Base-by-base conservation (phyloP, 805 yeast genomes). In the Yamadazyma ubonensis region DNA sequence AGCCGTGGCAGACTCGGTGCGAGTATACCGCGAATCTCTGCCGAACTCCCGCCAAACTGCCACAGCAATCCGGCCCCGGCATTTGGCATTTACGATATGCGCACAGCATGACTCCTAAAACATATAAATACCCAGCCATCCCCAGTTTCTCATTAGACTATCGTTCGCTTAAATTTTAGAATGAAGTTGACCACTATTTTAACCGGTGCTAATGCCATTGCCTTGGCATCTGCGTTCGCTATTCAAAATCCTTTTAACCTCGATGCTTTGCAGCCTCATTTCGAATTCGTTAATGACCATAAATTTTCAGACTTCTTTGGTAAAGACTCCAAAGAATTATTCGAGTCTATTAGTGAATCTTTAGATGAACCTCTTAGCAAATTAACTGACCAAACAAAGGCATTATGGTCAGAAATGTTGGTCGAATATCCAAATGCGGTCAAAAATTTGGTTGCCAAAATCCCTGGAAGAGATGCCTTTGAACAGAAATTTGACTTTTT, bases 381-480 rank as follows among this genome's bases (percentile, higher is more conserved):
- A 11, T 50, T 81, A 32, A 67, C 83, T 12, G 55, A 63, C 4
- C 79, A 73, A 9, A 59, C 81, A 36, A 72, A 75, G 54, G 44
- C 57, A 18, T 54, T 75, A 22, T 83, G 90, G 90, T 53, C 74
- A 19, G 88, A 83, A 29, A 75, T 83, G 79, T 65, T 82, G 27
- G 41, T 70, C 52, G 61, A 66, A 36, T 83, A 75, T 62, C 90
- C 90, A 17, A 64, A 71, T n/a, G 67, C 78, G 18, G 59, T 79
- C 14, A 51, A 68, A 16, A 62, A 68, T 32, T 60, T 84, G 66
- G 70, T 69, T 44, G 67, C 79, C 46, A 63, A 59, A 46, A 65
- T 82, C 6, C 84, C 86, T 21, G 83, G 85, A 28, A 74, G 70
- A 52, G 65, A 66, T 40, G 59, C 65, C 31, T 62, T 66, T 18